phyloP scores from a whole-genome alignment of 176 grass and related monocot species.

The Aegilops sharonensis region DNA sequence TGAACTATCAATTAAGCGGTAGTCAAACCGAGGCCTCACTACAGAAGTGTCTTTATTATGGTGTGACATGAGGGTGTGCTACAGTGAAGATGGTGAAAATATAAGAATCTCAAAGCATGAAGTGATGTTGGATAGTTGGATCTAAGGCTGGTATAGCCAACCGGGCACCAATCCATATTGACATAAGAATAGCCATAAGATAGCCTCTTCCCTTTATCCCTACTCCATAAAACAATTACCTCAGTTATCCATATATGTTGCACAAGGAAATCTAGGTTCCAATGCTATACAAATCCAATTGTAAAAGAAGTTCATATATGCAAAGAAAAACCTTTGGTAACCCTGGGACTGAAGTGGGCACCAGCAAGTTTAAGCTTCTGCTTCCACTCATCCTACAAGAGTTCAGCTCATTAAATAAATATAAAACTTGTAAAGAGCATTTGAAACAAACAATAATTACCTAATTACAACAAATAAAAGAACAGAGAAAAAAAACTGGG shows the following conservation, averaged over 20 bases:
- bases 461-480: not conserved
- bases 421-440: conserved; percentile 20
- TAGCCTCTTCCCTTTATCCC: not conserved
- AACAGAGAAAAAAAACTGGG: not conserved
- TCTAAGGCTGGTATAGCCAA: not conserved
- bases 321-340: conserved; percentile 70
- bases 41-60: not conserved
- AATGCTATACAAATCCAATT: conserved; percentile 5
- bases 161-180: not conserved
- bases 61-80: not conserved
- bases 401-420: conserved; percentile 16
- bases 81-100: conserved; percentile 7
- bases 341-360: conserved; percentile 60
- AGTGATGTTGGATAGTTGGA: not conserved
- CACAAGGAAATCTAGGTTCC: not conserved
- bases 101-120: not conserved
- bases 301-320: not conserved
- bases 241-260: not conserved
- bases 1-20: not conserved
- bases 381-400: conserved; percentile 69
- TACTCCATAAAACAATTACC: conserved; percentile 5
- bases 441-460: not conserved
- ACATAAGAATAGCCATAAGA: not conserved
- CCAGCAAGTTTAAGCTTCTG: conserved; percentile 71
- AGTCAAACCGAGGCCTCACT: not conserved